Evolutionary conservation across 306 rosid species (phyloP).

Genomic region (Arachis stenosperma): DNA sequence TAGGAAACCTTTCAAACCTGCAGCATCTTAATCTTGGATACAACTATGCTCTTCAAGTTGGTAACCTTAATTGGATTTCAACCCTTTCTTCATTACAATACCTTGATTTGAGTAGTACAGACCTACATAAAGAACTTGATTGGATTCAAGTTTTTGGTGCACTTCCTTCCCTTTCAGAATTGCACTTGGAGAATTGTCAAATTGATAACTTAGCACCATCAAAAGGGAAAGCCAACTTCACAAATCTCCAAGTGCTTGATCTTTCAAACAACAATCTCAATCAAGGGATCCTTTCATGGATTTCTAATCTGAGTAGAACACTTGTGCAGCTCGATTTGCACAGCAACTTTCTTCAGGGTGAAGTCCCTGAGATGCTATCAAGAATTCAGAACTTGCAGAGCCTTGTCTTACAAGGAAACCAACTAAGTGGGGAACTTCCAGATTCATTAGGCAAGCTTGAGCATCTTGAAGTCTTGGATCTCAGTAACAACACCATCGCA

Average conservation of each 20-base stretch:
- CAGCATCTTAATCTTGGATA: conserved; percentile 39
- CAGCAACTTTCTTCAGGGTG: conserved; percentile 20
- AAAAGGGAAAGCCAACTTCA: too few relatives aligned
- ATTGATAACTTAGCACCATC: too few relatives aligned
- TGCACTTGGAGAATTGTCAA: conserved; percentile 28
- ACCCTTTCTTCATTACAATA: conserved; percentile 31
- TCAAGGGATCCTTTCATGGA: conserved; percentile 28
- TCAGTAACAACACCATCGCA: conserved; percentile 24
- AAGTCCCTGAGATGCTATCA: conserved; percentile 27
- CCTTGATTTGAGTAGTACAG: conserved; percentile 34
- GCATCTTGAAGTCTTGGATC: conserved; percentile 22
- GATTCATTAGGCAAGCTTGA: conserved; percentile 33
- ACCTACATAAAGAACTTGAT: conserved; percentile 30
- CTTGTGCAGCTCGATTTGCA: conserved; percentile 23
- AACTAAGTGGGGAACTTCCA: conserved; percentile 29
- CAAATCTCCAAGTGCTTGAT: too few relatives aligned
- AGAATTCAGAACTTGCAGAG: conserved; percentile 23
- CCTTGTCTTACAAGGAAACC: conserved; percentile 23
- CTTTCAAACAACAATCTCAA: background rate
- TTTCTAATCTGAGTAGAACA: conserved; percentile 25
- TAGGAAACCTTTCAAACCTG: conserved; percentile 42
- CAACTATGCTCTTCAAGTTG: conserved; percentile 20
- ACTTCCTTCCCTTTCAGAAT: conserved; percentile 38
- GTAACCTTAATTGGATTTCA: conserved; percentile 37
- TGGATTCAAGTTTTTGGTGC: conserved; percentile 33